Evolutionary conservation across 2,329 filamentous ascomycete genomes (phyloP), one percentile per base, ranked within the genome.

Genomic region (Fusarium illudens): DNA sequence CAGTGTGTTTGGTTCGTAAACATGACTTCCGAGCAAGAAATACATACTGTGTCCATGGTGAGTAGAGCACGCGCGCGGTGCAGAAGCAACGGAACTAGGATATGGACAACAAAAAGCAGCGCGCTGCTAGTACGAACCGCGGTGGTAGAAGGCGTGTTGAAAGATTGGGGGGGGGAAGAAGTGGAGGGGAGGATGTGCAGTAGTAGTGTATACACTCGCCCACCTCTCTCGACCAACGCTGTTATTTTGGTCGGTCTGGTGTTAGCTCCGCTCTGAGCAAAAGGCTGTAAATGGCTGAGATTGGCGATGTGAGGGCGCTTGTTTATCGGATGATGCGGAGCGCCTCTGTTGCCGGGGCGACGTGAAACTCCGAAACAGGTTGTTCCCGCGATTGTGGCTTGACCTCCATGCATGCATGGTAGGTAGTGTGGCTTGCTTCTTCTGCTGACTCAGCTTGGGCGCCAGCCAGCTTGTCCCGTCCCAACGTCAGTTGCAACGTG

Each of bases 71-170:
- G 65, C 67, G 64, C 61, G 61, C 64, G 73, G n/a, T 70, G 65
- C 49, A 70, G 54, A 62, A 62, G 58, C 20, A 71, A 60, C 36
- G 63, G 71, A 59, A 75, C 68, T 60, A 77, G 66, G 17, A 65
- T 74, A 58, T 68, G 74, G 58, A 76, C 76, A 66, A 77, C 74
- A 68, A 81, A 76, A 72, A 80, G 78, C 76, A 79, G 67, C 51
- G 62, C 68, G 75, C 79, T 79, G 74, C 71, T 65, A 62, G 58
- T 64, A 63, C 60, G 55, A 58, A 49, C 44, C 27, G 59, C 33
- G 17, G 59, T 71, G 62, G 75, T 67, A 48, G 73, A 71, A 65
- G 74, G 70, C 66, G 71, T 73, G 52, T 61, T 71, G 67, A 69
- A 71, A 46, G 25, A 53, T 60, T 53, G 59, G 17, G 20, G 27